phyloP scores from a whole-genome alignment of 2,329 filamentous ascomycete genomes.

The Apiospora kogelbergensis region DNA sequence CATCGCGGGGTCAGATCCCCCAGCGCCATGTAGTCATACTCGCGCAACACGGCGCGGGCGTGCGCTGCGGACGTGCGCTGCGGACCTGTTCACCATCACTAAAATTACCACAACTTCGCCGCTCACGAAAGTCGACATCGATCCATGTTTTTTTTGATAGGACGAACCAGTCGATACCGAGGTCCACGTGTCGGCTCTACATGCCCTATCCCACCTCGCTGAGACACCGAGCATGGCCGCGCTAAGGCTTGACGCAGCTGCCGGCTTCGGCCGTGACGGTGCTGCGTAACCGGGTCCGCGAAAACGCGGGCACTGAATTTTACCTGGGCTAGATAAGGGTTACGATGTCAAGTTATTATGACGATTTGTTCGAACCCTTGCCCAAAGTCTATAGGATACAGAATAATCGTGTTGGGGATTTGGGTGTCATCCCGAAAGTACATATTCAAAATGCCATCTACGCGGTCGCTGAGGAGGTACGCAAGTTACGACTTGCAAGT shows the following conservation, averaged over 20 bases:
- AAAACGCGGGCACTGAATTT: slow-evolving; percentile 39
- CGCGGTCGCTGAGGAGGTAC: slow-evolving; percentile 38
- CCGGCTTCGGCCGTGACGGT: too few species aligned
- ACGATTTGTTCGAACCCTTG: slow-evolving; percentile 43
- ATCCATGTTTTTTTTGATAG: slow-evolving; percentile 45
- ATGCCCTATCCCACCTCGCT: slow-evolving; percentile 27
- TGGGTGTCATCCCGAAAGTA: slow-evolving; percentile 41
- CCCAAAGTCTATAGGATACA: slow-evolving; percentile 43
- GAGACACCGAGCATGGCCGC: too few species aligned
- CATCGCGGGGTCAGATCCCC: slow-evolving; percentile 32
- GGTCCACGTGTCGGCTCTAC: slow-evolving; percentile 25
- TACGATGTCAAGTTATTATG: slow-evolving; percentile 39
- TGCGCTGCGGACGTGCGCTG: slow-evolving; percentile 36
- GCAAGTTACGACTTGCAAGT: too few species aligned
- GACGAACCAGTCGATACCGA: slow-evolving; percentile 35
- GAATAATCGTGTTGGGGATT: slow-evolving; percentile 46
- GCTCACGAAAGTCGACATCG: slow-evolving; percentile 29
- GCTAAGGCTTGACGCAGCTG: too few species aligned
- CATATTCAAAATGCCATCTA: slow-evolving; percentile 30
- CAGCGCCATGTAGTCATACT: slow-evolving; percentile 40
- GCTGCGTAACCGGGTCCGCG: slow-evolving; percentile 16
- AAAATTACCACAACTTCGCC: slow-evolving; percentile 20
- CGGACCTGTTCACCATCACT: slow-evolving; percentile 24
- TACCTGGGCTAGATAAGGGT: slow-evolving; percentile 42
- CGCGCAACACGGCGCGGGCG: slow-evolving; percentile 42